Base-by-base conservation (phyloP, 352 stramenopile genomes). In the Phytophthora pini region DNA sequence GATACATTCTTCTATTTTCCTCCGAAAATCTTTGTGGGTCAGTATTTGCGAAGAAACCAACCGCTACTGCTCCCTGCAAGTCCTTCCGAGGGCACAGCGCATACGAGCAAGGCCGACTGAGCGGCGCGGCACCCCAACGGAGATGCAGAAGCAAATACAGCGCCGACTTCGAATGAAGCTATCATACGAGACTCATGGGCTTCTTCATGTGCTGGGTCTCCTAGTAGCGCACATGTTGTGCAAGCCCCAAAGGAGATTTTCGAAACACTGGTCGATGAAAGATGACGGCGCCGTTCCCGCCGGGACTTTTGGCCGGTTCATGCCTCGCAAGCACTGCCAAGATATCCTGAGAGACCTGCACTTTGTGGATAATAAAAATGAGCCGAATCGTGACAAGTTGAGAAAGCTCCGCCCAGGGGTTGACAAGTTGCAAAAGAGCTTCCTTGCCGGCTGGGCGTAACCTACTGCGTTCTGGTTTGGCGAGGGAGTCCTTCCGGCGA, bases 381-480 rank as follows among this genome's bases (percentile, higher is more conserved):
- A 13, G 5, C 15, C 39, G 3, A 13, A 0, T 20, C 39, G 39
- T 24, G 39, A 4, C 39, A 45, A 45, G 15, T 24, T 45, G 39
- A 24, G 39, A n/a, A 45, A 45, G 12, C 15, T 45, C 6, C 39
- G 39, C 4, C 39, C 39, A 4, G 39, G 17, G 17, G 17, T 45
- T 24, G 39, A 24, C 2, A 12, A 24, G n/a, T 24, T 45, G 39
- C 39, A 45, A 2, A 6, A 13, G n/a, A 13, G 12, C 13, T 45
- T 45, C 29, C 24, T 41, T 0, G 2, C 22, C 2, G 63, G 13
- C 2, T 72, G 57, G 57, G 15, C 58, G 5, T n/a, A 65, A 4
- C 31, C 48, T 3, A 22, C 24, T 13, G 29, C 57, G 8, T 57
- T 76, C 5, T 70, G 56, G 0, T 81, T 81, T 11, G 73, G 74